Evolutionary conservation across 1,284 basidiomycete genomes (phyloP), one percentile per base, ranked within the genome.

Genomic region (Leccinum huronense): DNA sequence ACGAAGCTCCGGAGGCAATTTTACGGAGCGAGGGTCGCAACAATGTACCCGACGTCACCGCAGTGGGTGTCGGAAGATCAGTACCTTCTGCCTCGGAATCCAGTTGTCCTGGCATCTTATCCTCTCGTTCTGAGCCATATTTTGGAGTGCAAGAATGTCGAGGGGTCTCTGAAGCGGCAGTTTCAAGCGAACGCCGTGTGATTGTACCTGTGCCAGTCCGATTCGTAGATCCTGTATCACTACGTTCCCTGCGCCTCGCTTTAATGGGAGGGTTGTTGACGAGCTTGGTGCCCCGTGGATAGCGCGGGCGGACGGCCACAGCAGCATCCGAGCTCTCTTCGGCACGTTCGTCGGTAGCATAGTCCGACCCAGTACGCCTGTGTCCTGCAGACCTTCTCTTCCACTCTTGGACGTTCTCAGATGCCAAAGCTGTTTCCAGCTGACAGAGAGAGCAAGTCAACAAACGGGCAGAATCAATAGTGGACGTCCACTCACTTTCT

Each of bases 361-460:
- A 76, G 45, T 75, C 72, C 5, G 73, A 74, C 30, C 65, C 68
- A 1, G 63, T 61, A 19, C 60, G 67, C 56, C 62, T 73, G 61
- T 72, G 58, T 14, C 65, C 76, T 45, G 71, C 66, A 54, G 72
- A 67, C 57, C 72, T 71, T 63, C 68, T 75, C 71, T 80, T 83
- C 76, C 80, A 75, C 66, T 80, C 81, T 5, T 76, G 73, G 34
- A 75, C 68, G 42, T 81, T 83, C 40, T 90, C 90, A 10, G 84
- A 77, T 7, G 85, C 81, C 55, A 93, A 76, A 8, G 91, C 91
- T 58, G 78, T 83, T 74, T 93, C 91, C 59, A 93, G 79, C 91
- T 93, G 67, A 53, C 19, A 48, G 10, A 48, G 58, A 61, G 45
- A 38, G 23, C 53, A 45, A 51, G 53, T 71, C 55, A 68, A 55